Evolutionary conservation across 2,329 filamentous ascomycete species (phyloP).

Genomic region (Fusarium acutatum): DNA sequence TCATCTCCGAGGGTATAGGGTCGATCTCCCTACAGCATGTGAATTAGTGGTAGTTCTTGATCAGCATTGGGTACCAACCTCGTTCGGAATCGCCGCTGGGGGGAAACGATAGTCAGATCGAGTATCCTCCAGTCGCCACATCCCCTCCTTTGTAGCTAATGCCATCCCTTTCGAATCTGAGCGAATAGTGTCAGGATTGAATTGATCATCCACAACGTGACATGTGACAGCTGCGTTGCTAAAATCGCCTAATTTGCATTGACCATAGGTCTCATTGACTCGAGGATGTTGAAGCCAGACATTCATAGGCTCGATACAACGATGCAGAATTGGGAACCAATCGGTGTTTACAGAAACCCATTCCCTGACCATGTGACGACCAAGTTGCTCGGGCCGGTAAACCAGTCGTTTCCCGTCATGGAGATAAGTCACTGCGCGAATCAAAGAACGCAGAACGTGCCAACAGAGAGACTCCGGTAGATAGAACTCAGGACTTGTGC

Average conservation of each 20-base stretch:
- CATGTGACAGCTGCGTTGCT: slow-evolving; percentile 51
- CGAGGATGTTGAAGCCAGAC: slow-evolving; percentile 60
- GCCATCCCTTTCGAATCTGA: slow-evolving; percentile 1
- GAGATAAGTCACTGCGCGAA: slow-evolving; percentile 60
- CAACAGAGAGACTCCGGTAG: slow-evolving; percentile 64
- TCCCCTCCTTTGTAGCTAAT: slow-evolving; percentile 23
- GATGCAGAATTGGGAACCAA: slow-evolving; percentile 63
- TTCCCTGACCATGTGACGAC: neutral
- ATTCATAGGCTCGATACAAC: slow-evolving; percentile 56
- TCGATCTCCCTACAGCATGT: slow-evolving; percentile 38
- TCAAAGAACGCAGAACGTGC: slow-evolving; percentile 61
- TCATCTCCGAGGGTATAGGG: slow-evolving; percentile 51
- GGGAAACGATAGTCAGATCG: neutral
- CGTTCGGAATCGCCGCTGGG: slow-evolving; percentile 3
- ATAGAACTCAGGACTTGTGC: slow-evolving; percentile 42
- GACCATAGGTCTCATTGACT: slow-evolving; percentile 60
- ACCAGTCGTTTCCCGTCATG: slow-evolving; percentile 56
- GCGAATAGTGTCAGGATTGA: neutral
- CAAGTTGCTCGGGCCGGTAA: slow-evolving; percentile 1
- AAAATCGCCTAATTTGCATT: slow-evolving; percentile 63
- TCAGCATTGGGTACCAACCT: neutral
- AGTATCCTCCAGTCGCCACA: slow-evolving; percentile 7
- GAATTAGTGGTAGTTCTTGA: neutral
- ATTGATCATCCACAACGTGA: slow-evolving; percentile 36
- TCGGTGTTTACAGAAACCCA: slow-evolving; percentile 47